Conservation (phyloP, 805 yeast species). For the Danielia oregonensis region DNA sequence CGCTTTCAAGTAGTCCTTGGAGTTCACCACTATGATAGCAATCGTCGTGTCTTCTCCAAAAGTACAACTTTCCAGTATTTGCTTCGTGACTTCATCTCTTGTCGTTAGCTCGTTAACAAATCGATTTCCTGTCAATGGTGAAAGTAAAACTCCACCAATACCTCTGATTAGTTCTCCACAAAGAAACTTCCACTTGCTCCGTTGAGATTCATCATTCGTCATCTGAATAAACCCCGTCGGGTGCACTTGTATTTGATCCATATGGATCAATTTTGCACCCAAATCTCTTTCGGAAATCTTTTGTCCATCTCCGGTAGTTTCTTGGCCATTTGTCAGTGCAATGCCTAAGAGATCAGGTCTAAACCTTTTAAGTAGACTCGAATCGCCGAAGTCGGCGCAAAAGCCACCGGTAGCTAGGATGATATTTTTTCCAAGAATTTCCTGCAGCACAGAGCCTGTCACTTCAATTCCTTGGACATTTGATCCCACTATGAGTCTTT, state of each 20-base stretch:
- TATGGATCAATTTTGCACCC: conserved; percentile 49
- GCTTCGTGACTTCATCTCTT: conserved; percentile 49
- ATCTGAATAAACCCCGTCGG: conserved; percentile 56
- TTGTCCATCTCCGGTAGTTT: conserved; percentile 60
- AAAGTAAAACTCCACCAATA: conserved; percentile 52
- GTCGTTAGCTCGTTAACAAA: conserved; percentile 54
- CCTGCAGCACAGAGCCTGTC: conserved; percentile 11
- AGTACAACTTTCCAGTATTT: conserved; percentile 29
- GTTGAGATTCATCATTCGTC: conserved; percentile 31
- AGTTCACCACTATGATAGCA: conserved; percentile 34
- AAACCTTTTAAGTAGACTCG: conserved; percentile 31
- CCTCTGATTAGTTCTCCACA: conserved; percentile 63
- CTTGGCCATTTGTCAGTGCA: conserved; percentile 56
- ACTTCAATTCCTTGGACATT: conserved; percentile 40
- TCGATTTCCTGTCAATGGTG: conserved; percentile 42
- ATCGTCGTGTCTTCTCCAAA: conserved; percentile 13
- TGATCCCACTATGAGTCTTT: conserved; percentile 20
- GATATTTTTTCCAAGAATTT: conserved; percentile 22
- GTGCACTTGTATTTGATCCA: conserved; percentile 59
- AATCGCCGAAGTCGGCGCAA: conserved; percentile 38
- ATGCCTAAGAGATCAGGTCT: conserved; percentile 44
- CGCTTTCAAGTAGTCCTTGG: conserved; percentile 42
- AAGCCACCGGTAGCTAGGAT: conserved; percentile 61
- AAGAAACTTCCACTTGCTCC: conserved; percentile 46
- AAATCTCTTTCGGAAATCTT: conserved; percentile 39